Conservation (phyloP, 208 protist species). For the Crithidia bombi region DNA sequence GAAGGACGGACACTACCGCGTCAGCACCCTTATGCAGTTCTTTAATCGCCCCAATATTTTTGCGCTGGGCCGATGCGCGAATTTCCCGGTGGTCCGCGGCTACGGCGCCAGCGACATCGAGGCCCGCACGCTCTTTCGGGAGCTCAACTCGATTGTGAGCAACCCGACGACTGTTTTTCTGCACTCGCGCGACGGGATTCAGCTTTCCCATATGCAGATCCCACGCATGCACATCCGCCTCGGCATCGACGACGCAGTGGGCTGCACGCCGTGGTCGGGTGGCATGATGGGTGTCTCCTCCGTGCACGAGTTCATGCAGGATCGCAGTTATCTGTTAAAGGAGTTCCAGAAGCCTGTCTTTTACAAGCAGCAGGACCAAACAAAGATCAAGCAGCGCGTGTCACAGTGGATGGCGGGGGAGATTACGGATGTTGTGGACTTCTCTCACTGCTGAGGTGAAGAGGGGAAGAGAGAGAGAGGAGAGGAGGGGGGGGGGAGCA, state of each 20-base stretch:
- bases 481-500: too few species aligned
- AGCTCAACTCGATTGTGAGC: constrained; percentile 69
- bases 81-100: constrained; percentile 63
- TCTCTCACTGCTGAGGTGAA: constrained; percentile 59
- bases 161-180: constrained; percentile 73
- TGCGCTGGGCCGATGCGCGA: constrained; percentile 74
- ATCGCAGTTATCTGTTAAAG: constrained; percentile 76
- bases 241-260: constrained; percentile 72
- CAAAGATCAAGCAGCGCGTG: constrained; percentile 72
- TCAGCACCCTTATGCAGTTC: constrained; percentile 86
- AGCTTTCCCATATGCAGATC: constrained; percentile 59
- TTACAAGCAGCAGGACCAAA: constrained; percentile 85
- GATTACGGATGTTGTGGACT: constrained; percentile 81
- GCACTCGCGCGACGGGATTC: constrained; percentile 60
- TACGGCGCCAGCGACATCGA: constrained; percentile 84
- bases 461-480: background rate
- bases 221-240: constrained; percentile 78
- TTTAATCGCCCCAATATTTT: constrained; percentile 81
- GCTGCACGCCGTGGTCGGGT: constrained; percentile 82
- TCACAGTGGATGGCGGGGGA: constrained; percentile 67
- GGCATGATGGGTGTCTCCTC: constrained; percentile 67
- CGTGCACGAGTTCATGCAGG: constrained; percentile 83
- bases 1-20: constrained; percentile 80
- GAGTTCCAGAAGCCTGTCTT: constrained; percentile 81
- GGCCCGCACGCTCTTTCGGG: constrained; percentile 75